phyloP scores from a whole-genome alignment of 257 asterid species.

The Agastache rugosa region DNA sequence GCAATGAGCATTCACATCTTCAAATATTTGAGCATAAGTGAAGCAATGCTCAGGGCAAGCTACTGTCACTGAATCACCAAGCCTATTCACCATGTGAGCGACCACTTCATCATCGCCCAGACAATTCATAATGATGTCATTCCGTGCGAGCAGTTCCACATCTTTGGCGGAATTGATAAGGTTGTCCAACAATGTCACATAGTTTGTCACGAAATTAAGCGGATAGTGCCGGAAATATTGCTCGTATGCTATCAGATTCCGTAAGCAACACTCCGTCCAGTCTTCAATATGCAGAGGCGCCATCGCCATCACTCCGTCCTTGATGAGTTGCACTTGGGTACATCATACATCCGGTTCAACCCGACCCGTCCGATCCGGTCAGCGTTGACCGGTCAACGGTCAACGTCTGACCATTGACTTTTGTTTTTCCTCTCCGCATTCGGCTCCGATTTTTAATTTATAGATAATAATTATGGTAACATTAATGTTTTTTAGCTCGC shows the following conservation, averaged over 20 bases:
- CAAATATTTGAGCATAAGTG: constrained; percentile 5
- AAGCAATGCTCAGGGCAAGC: neutral
- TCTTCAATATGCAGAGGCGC: neutral
- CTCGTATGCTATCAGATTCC: neutral
- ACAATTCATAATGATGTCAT: neutral
- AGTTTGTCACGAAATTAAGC: neutral
- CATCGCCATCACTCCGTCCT: neutral
- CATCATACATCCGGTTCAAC: no score
- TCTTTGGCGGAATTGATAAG: neutral
- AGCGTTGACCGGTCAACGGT: no score
- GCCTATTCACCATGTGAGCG: constrained; percentile 33
- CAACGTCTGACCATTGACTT: no score
- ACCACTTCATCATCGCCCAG: neutral
- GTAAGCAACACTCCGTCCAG: neutral
- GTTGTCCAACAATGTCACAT: neutral
- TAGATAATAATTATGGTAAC: no score
- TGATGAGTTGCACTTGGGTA: no score
- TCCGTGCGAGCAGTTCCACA: neutral
- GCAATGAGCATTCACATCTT: constrained; percentile 18
- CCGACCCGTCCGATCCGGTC: no score
- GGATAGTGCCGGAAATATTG: neutral
- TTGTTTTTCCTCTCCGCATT: no score
- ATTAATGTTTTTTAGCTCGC: no score
- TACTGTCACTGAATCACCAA: constrained; percentile 24
- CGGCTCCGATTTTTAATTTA: no score